phyloP scores from a whole-genome alignment of 2,329 filamentous ascomycete genomes.

The Bimuria novae-zelandiae region DNA sequence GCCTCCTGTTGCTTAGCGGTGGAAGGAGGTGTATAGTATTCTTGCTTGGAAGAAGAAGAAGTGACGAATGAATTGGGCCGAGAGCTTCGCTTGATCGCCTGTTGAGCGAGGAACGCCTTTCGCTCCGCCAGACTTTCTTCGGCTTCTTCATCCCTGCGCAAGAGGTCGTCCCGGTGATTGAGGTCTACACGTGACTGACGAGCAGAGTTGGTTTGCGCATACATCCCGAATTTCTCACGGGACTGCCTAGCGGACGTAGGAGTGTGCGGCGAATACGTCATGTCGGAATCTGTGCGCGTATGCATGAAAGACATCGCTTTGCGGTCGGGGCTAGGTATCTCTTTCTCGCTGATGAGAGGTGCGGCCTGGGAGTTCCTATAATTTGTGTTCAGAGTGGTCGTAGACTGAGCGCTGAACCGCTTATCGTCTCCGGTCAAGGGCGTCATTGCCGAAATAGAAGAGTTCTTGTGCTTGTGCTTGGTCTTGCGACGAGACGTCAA shows the following conservation, averaged over 20 bases:
- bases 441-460: constrained; percentile 54
- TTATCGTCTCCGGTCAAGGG: constrained; percentile 58
- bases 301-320: constrained; percentile 76
- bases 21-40: constrained; percentile 34
- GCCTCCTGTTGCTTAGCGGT: constrained; percentile 23
- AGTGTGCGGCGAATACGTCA: constrained; percentile 57
- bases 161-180: constrained; percentile 38
- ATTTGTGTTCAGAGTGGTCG: constrained; percentile 49
- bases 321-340: constrained; percentile 38
- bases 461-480: constrained; percentile 75
- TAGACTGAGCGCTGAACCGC: constrained; percentile 58
- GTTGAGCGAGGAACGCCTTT: constrained; percentile 39
- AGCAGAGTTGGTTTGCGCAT: constrained; percentile 41
- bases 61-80: constrained; percentile 33
- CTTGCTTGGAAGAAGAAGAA: constrained; percentile 35
- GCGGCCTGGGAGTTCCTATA: constrained; percentile 39
- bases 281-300: constrained; percentile 69
- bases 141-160: constrained; percentile 27
- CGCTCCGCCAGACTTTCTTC: constrained; percentile 41
- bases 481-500: constrained; percentile 69
- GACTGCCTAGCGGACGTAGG: constrained; percentile 60
- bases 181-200: constrained; percentile 46
- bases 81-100: constrained; percentile 40
- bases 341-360: constrained; percentile 35
- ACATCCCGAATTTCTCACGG: constrained; percentile 54